Percentiles rank a stretch among this genome's conserved stretches.
These are phyloP conservation scores for Croton laevigatus DNA, from an alignment of 441 rosid species.

Conservation along the genomic window DNA sequence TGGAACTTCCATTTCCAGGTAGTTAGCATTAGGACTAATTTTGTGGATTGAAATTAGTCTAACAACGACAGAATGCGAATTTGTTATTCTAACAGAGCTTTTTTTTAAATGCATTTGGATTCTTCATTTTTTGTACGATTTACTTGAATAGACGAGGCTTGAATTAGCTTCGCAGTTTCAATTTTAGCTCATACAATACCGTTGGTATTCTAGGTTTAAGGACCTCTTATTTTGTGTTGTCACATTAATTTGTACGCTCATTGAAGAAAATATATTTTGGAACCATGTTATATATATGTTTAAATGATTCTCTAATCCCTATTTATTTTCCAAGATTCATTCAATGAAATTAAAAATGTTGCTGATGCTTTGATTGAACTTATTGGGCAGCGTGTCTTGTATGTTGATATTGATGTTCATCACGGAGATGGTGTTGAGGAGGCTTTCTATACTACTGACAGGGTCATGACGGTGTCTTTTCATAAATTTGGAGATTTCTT, in stretches of 20 bases:
- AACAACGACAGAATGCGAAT: not conserved
- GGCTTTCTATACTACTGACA: slow-evolving; percentile 92
- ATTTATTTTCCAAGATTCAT: not conserved
- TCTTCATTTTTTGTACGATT: not conserved
- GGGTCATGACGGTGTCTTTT: slow-evolving; percentile 97
- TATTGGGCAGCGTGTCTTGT: slow-evolving; percentile 75
- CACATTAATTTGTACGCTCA: not conserved
- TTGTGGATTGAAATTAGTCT: not conserved
- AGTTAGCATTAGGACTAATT: not conserved
- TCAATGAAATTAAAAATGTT: not conserved
- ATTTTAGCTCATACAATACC: not conserved
- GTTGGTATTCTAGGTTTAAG: not conserved
- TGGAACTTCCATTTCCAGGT: too few species aligned
- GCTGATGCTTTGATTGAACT: slow-evolving; percentile 20
- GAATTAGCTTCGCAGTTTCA: not conserved
- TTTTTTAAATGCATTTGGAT: not conserved
- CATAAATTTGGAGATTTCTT: slow-evolving; percentile 97
- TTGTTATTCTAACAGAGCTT: not conserved
- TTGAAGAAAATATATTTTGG: not conserved
- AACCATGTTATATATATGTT: not conserved
- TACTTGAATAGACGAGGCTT: not conserved
- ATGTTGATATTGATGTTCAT: slow-evolving; percentile 94
- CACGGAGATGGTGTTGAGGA: slow-evolving; percentile 99
- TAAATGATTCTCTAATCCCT: not conserved
- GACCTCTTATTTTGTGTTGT: not conserved